Evolutionary conservation across 192 early-diverging fungal genomes (phyloP).

Genomic region (Lobosporangium transversale): DNA sequence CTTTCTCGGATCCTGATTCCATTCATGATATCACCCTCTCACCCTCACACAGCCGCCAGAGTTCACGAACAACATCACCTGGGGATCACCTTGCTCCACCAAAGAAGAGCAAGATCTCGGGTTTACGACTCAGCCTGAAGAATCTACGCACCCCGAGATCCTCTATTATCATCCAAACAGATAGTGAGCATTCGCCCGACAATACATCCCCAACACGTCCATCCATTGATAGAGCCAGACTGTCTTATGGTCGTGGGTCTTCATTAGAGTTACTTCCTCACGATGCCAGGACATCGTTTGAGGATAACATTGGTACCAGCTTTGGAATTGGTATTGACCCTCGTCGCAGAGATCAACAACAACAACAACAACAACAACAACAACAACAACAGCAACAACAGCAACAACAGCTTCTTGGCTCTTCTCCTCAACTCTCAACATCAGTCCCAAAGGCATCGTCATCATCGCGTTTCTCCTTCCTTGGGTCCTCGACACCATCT

Average conservation of each 20-base stretch:
- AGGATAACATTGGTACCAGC: no score
- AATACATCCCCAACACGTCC: neutral
- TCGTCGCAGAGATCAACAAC: slow-evolving; percentile 26
- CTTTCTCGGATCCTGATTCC: slow-evolving; percentile 46
- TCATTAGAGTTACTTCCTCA: slow-evolving; percentile 10
- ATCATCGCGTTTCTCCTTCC: slow-evolving; percentile 38
- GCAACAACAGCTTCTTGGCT: no score
- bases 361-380: no score
- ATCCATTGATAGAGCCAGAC: slow-evolving; percentile 12
- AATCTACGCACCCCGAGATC: slow-evolving; percentile 33
- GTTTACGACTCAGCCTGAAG: slow-evolving; percentile 40
- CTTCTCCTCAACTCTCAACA: slow-evolving; percentile 23
- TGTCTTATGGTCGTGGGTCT: neutral
- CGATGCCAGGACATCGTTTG: slow-evolving; percentile 39
- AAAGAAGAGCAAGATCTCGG: slow-evolving; percentile 12
- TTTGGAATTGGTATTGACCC: slow-evolving; percentile 30
- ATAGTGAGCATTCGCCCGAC: slow-evolving; percentile 30
- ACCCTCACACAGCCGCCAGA: slow-evolving; percentile 25
- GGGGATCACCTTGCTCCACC: slow-evolving; percentile 14
- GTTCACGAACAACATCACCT: slow-evolving; percentile 34
- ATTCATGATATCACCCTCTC: slow-evolving; percentile 19
- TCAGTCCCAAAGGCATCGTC: slow-evolving; percentile 38
- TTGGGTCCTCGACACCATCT: slow-evolving; percentile 39
- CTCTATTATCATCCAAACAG: slow-evolving; percentile 3
- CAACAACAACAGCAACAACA: no score